Evolutionary conservation across 2,329 filamentous ascomycete genomes (phyloP).

Genomic region (Fusarium albidum): DNA sequence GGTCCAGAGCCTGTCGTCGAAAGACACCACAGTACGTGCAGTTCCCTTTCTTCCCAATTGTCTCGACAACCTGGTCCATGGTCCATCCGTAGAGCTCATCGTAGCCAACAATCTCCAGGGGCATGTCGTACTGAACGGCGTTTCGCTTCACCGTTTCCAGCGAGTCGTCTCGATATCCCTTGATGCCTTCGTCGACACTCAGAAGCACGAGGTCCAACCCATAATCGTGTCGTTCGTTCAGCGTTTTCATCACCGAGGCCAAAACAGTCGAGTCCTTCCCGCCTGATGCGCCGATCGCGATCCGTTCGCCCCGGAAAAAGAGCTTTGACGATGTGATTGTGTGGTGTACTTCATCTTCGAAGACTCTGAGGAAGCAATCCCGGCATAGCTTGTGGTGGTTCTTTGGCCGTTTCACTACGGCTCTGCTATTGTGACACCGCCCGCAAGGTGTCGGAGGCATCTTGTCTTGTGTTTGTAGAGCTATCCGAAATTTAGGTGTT

Average conservation of each 20-base stretch:
- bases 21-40: conserved; percentile 99
- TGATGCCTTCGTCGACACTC: conserved; percentile 97
- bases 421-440: conserved; percentile 77
- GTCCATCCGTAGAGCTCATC: conserved; percentile 97
- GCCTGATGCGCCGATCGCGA: conserved; percentile 95
- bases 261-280: conserved; percentile 98
- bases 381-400: conserved; percentile 95
- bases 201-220: conserved; percentile 85
- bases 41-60: conserved; percentile 97
- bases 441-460: conserved; percentile 85
- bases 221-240: conserved; percentile 91
- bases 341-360: conserved; percentile 93
- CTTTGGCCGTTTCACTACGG: conserved; percentile 92
- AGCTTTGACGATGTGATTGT: conserved; percentile 85
- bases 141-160: conserved; percentile 97
- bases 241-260: conserved; percentile 90
- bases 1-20: conserved; percentile 89
- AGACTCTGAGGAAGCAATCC: conserved; percentile 83
- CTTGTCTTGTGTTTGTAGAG: conserved; percentile 14
- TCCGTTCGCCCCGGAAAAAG: conserved; percentile 82
- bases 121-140: conserved; percentile 88
- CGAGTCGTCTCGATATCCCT: conserved; percentile 94
- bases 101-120: conserved; percentile 91
- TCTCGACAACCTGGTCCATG: conserved; percentile 98
- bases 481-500: background rate